Conservation (phyloP, 2,329 filamentous ascomycete species). For the Huntiella abstrusa region DNA sequence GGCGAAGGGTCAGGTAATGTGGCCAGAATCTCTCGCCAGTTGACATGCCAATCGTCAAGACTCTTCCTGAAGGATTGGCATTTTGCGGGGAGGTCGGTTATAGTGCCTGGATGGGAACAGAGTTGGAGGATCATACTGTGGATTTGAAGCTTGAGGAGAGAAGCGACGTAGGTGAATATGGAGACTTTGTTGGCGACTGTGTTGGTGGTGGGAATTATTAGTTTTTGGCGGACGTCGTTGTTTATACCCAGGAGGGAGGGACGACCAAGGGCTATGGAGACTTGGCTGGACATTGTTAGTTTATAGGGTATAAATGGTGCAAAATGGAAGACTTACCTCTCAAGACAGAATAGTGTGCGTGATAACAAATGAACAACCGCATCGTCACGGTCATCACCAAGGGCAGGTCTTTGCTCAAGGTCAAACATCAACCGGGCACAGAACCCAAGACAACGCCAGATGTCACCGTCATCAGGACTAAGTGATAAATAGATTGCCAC, state of each 20-base stretch:
- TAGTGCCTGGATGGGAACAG: background rate
- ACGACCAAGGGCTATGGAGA: slow-evolving; percentile 12
- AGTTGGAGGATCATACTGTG: slow-evolving; percentile 8
- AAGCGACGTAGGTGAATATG: slow-evolving; percentile 11
- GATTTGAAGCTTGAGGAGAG: slow-evolving; percentile 11
- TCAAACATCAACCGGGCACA: slow-evolving; percentile 10
- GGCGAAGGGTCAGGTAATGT: background rate
- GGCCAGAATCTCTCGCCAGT: background rate
- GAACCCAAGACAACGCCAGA: slow-evolving; percentile 12
- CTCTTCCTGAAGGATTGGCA: background rate
- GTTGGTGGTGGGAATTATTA: background rate
- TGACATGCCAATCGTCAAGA: slow-evolving; percentile 4
- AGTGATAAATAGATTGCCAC: slow-evolving; percentile 11
- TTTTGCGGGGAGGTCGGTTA: background rate
- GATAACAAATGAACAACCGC: slow-evolving; percentile 10
- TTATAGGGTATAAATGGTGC: background rate
- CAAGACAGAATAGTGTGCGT: slow-evolving; percentile 12
- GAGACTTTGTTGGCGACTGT: slow-evolving; percentile 10
- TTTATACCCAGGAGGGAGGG: slow-evolving; percentile 8
- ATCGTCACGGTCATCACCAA: slow-evolving; percentile 11
- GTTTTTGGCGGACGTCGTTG: background rate
- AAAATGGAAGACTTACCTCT: slow-evolving; percentile 8
- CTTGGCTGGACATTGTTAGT: slow-evolving; percentile 18
- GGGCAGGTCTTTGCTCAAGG: slow-evolving; percentile 11
- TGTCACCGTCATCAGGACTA: slow-evolving; percentile 11